Conservation (phyloP, 148 eudicot genomes). For the Heliamphora exappendiculata region DNA sequence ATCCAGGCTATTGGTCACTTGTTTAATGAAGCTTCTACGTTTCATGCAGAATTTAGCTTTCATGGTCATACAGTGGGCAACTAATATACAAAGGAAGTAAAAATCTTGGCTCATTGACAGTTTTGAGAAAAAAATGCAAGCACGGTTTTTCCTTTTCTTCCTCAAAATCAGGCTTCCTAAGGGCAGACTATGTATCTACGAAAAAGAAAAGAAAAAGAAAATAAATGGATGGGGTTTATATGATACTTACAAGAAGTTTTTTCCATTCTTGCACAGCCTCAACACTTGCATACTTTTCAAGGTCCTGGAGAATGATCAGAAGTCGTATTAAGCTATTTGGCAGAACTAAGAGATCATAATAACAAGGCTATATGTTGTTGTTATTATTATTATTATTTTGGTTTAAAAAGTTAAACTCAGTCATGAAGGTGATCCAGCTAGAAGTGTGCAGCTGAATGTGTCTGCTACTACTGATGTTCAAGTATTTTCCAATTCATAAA, state of each 20-base stretch:
- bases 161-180: background rate
- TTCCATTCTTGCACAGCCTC: conserved; percentile 85
- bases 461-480: background rate
- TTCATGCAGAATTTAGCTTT: background rate
- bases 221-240: background rate
- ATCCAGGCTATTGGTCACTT: background rate
- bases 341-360: conserved; percentile 4
- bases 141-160: background rate
- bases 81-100: background rate
- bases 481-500: background rate
- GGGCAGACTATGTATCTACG: background rate
- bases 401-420: background rate
- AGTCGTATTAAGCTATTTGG: background rate
- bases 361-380: background rate
- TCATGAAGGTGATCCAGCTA: background rate
- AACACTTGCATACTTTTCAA: conserved; percentile 70
- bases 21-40: background rate
- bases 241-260: conserved; percentile 78
- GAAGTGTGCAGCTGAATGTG: background rate
- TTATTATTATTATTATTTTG: too few relatives aligned
- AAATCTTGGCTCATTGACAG: background rate
- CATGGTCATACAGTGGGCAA: background rate
- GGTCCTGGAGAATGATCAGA: conserved; percentile 43
- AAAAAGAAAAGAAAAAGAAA: background rate
- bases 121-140: background rate